Base-by-base conservation (phyloP, 73 alveolate species). In the Paramecium pentaurelia region DNA sequence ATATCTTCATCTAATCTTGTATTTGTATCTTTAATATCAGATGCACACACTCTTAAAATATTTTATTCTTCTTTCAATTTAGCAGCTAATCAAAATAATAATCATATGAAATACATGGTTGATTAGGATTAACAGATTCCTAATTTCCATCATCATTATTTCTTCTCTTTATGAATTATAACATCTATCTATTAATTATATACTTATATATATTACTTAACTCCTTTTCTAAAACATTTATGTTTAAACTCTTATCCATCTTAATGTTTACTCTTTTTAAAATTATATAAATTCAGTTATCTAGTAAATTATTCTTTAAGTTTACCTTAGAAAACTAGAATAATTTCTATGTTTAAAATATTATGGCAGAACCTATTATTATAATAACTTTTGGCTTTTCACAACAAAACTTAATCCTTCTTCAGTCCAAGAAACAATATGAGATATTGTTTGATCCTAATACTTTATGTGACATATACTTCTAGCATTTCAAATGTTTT, bases 371-470 rank as follows among this genome's bases (percentile, higher is more conserved):
- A 80, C 91, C 49, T 42, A 42, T 80, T 80, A 34, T 42, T 42
- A 14, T 42, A 80, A 42, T 42, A 45, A 11, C 32, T 80, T 38
- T 80, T 80, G 32, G 38, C 75, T 80, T 80, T 80, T 80, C 22
- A 80, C 91, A 4, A 80, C 91, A 45, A 80, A 80, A 45, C 91
- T 80, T 49, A 80, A 80, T 25, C 91, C 91, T 10, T 34, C 49
- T 32, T 80, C 91, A 27, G 91, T 80, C 91, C 91, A 80, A 38
- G 91, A 80, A 22, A 80, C 91, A 11, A 80, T 45, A 20, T 80
- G 64, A 32, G 47, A 8, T 7, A 80, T 42, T 3, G 91, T 4
- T 80, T 80, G 8, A 80, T 80, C 91, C 91, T 80, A 80, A 44
- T 12, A 12, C 14, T 80, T 14, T 10, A 37, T 6, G 2, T 2